Evolutionary conservation across 192 early-diverging fungal genomes (phyloP).

Genomic region (Chytriomyces sp.): DNA sequence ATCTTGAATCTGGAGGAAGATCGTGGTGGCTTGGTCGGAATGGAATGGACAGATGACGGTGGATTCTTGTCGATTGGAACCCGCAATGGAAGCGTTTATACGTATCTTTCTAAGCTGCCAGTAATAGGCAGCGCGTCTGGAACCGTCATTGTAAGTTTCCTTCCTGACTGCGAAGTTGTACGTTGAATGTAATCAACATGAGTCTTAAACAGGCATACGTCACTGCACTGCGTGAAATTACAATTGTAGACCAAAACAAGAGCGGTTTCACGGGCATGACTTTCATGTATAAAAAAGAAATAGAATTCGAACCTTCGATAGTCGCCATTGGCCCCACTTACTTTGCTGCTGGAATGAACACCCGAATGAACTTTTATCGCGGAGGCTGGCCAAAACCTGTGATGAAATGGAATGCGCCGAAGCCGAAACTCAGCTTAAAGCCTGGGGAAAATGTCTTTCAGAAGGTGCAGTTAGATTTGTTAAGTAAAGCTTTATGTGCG

Average conservation of each 20-base stretch:
- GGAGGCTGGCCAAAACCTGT: slow-evolving; percentile 22
- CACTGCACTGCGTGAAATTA: slow-evolving; percentile 39
- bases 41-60: slow-evolving; percentile 55
- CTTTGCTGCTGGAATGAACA: slow-evolving; percentile 22
- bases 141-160: slow-evolving; percentile 34
- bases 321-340: slow-evolving; percentile 41
- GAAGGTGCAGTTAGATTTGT: background rate
- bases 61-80: slow-evolving; percentile 51
- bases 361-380: slow-evolving; percentile 14
- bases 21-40: slow-evolving; percentile 31
- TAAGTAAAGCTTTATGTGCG: background rate
- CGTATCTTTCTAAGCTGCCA: slow-evolving; percentile 46
- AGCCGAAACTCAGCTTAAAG: slow-evolving; percentile 19
- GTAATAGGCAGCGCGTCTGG: slow-evolving; percentile 33
- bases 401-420: slow-evolving; percentile 20
- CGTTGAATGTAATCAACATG: background rate
- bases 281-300: slow-evolving; percentile 30
- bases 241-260: slow-evolving; percentile 40
- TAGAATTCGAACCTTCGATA: slow-evolving; percentile 42
- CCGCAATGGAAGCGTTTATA: slow-evolving; percentile 44
- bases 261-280: slow-evolving; percentile 5
- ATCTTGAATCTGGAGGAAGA: slow-evolving; percentile 55
- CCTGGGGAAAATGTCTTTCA: slow-evolving; percentile 29
- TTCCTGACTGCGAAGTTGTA: background rate
- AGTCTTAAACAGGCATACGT: slow-evolving; percentile 29